Percentiles rank a stretch among this genome's conserved stretches.
These are phyloP conservation scores for Closterium sp. DNA, from an alignment of 139 green algal genomes.

Conservation along the genomic window DNA sequence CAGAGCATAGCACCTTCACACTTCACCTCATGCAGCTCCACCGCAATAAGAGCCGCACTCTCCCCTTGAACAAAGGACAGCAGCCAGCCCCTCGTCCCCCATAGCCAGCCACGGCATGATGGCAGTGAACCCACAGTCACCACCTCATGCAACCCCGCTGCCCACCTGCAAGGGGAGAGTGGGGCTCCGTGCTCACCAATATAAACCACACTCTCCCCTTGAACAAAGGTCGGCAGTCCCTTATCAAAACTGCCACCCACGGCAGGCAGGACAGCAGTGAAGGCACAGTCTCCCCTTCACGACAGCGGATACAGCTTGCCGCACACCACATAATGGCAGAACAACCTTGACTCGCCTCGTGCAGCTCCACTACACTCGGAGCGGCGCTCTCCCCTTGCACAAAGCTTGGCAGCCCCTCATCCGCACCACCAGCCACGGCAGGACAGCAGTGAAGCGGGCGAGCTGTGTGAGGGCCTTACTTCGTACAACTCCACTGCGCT, in stretches of 20 bases:
- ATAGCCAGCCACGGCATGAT: slow-evolving; percentile 79
- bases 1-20: too few relatives aligned
- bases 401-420: too few relatives aligned
- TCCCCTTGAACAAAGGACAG: slow-evolving; percentile 47
- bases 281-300: too few relatives aligned
- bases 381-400: slow-evolving; percentile 1
- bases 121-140: too few relatives aligned
- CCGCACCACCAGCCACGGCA: slow-evolving; percentile 73
- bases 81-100: slow-evolving; percentile 60
- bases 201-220: slow-evolving; percentile 14
- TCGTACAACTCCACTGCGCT: slow-evolving; percentile 17
- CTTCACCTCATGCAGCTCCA: slow-evolving; percentile 40
- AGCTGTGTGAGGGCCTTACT: too few relatives aligned
- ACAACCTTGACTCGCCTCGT: slow-evolving; percentile 33
- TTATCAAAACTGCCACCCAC: slow-evolving; percentile 67
- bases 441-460: slow-evolving; percentile 63
- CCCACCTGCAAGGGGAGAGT: too few relatives aligned
- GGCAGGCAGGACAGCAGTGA: slow-evolving; percentile 76
- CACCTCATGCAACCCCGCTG: too few relatives aligned
- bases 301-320: too few relatives aligned
- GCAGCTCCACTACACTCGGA: slow-evolving; percentile 13
- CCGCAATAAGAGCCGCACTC: background rate
- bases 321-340: too few relatives aligned
- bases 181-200: too few relatives aligned
- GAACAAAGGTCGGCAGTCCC: slow-evolving; percentile 56